Conservation (phyloP, 2,329 filamentous ascomycete species). For the Didymella pomorum region DNA sequence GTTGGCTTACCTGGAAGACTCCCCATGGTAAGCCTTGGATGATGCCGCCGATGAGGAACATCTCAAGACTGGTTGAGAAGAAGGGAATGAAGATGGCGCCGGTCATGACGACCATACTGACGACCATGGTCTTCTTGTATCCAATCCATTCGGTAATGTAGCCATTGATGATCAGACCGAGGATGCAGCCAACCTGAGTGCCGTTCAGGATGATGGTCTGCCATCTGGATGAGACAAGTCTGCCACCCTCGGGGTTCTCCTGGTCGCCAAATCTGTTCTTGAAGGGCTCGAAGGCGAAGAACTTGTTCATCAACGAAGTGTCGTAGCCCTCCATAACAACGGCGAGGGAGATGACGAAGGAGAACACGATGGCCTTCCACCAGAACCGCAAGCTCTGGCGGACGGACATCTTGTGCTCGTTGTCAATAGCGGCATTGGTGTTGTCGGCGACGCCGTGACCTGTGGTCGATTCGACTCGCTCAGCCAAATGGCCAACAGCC, state of each 20-base stretch:
- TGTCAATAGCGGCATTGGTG: constrained; percentile 46
- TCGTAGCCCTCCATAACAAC: constrained; percentile 92
- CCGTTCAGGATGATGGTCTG: constrained; percentile 56
- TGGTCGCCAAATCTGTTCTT: constrained; percentile 51
- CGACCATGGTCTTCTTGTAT: constrained; percentile 40
- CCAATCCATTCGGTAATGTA: constrained; percentile 54
- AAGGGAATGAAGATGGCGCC: constrained; percentile 40
- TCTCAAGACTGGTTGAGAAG: constrained; percentile 54
- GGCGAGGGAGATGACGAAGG: constrained; percentile 80
- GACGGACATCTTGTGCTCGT: constrained; percentile 61
- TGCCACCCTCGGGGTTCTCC: constrained; percentile 43
- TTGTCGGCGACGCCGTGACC: constrained; percentile 24
- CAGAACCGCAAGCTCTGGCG: constrained; percentile 78
- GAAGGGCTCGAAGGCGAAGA: constrained; percentile 62
- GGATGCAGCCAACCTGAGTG: constrained; percentile 52
- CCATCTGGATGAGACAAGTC: constrained; percentile 52
- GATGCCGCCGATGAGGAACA: constrained; percentile 67
- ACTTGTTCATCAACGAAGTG: constrained; percentile 78
- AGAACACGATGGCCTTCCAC: constrained; percentile 84
- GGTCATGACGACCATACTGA: constrained; percentile 34
- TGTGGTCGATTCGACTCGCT: constrained; percentile 28
- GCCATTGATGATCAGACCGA: constrained; percentile 55
- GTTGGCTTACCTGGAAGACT: constrained; percentile 42
- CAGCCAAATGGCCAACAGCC: constrained; percentile 30
- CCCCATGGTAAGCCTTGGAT: constrained; percentile 55